Evolutionary conservation across 768 basidiomycete species (phyloP).

Genomic region (Tricholoma saponaceum): DNA sequence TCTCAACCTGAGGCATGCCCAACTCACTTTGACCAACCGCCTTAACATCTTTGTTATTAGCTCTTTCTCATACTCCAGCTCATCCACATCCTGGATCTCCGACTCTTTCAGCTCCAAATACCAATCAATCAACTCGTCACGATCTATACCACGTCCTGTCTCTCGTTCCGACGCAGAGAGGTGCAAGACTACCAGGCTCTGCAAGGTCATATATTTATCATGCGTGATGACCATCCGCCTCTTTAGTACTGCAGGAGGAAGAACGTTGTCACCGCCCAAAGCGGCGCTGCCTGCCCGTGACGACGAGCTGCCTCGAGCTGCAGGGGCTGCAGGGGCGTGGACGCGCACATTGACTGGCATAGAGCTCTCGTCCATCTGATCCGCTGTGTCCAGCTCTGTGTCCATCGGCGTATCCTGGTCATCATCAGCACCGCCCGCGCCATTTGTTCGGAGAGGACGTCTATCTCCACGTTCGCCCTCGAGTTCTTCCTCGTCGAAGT

Average conservation of each 20-base stretch:
- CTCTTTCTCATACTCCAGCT: conserved; percentile 88
- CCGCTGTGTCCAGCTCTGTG: conserved; percentile 48
- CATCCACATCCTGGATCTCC: conserved; percentile 78
- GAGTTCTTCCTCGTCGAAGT: conserved; percentile 90
- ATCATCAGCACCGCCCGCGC: conserved; percentile 30
- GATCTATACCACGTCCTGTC: conserved; percentile 73
- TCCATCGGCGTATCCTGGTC: conserved; percentile 62
- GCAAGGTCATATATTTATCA: conserved; percentile 89
- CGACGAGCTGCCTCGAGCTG: conserved; percentile 28
- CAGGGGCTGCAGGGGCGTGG: conserved; percentile 26
- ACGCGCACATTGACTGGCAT: conserved; percentile 28
- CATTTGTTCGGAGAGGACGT: conserved; percentile 25
- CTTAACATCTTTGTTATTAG: conserved; percentile 84
- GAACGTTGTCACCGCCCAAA: conserved; percentile 28
- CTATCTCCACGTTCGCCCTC: conserved; percentile 48
- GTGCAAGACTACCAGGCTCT: conserved; percentile 83
- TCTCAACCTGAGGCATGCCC: background rate
- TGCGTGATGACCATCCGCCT: conserved; percentile 90
- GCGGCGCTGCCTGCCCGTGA: conserved; percentile 34
- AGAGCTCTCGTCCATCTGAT: conserved; percentile 49
- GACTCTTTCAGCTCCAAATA: conserved; percentile 89
- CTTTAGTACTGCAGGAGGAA: conserved; percentile 47
- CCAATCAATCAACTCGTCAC: conserved; percentile 94
- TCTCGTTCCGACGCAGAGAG: conserved; percentile 73
- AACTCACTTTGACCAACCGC: conserved; percentile 84